phyloP scores from a whole-genome alignment of 2,329 filamentous ascomycete genomes.

The Fusarium sp. region DNA sequence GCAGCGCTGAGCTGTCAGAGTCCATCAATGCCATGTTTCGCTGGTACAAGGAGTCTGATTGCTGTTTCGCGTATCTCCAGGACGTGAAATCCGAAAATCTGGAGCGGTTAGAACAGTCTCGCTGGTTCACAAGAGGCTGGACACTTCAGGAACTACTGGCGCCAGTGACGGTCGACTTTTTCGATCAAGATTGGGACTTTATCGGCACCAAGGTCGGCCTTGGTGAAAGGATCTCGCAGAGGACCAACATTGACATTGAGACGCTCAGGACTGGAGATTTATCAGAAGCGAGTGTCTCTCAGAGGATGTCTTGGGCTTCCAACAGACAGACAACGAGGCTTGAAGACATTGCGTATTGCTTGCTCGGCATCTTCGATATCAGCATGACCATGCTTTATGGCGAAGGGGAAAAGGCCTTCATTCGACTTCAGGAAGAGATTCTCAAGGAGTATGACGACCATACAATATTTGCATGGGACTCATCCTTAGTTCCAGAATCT shows the following conservation, averaged over 20 bases:
- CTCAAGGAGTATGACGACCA: conserved; percentile 38
- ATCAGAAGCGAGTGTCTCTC: conserved; percentile 15
- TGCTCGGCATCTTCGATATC: conserved; percentile 38
- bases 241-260: conserved; percentile 27
- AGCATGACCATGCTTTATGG: conserved; percentile 40
- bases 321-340: conserved; percentile 30
- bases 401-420: conserved; percentile 38
- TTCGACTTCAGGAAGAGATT: conserved; percentile 44
- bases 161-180: conserved; percentile 24
- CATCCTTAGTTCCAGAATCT: conserved; percentile 8
- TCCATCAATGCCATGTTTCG: conserved; percentile 40
- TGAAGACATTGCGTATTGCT: conserved; percentile 40
- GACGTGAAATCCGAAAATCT: conserved; percentile 53
- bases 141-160: conserved; percentile 37
- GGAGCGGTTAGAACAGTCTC: conserved; percentile 13
- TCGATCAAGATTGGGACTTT: conserved; percentile 19
- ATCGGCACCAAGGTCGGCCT: conserved; percentile 25
- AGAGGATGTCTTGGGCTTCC: conserved; percentile 40
- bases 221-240: conserved; percentile 1
- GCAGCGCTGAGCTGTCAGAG: conserved; percentile 35
- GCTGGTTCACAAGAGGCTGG: conserved; percentile 38
- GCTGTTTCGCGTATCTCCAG: conserved; percentile 32
- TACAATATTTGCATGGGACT: conserved; percentile 39
- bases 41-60: conserved; percentile 45
- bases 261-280: conserved; percentile 13